Base-by-base conservation (phyloP, 2,329 filamentous ascomycete species). In the Xylariomycetidae sp. region DNA sequence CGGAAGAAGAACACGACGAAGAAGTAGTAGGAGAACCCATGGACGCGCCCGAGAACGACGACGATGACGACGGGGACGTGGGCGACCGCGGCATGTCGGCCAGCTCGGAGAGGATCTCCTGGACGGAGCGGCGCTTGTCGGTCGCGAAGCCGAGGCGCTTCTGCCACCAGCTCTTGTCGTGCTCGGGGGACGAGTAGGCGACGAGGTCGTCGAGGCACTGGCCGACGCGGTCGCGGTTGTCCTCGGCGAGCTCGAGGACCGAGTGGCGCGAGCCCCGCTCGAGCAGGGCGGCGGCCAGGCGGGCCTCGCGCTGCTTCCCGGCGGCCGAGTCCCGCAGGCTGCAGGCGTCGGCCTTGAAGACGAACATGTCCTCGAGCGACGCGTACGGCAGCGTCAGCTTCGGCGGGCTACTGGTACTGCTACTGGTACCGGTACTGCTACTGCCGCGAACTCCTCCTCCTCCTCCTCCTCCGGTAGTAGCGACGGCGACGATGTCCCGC, bases 291-390 rank as follows among this genome's bases (percentile, higher is more conserved):
- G 35, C 22, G 17, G 43, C 43, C 14, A 41, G 34, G 3, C 23
- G 36, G 27, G 33, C 43, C 25, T 46, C 34, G 25, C 31, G 30
- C 38, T 34, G 30, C 27, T 27, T 39, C 12, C 41, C 37, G 12
- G 33, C 33, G n/a, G 34, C 33, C 4, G 43, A 44, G 25, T 46
- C 41, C 27, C 41, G 43, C 11, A 46, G 38, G 17, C 41, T 38
- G 16, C 43, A 46, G 16, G 43, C 38, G 17, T 46, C 43, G 16
- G 43, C 43, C 25, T 37, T 44, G 38, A 46, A 46, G 31, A 46
- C 38, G 27, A 46, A 26, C 16, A 46, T 38, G 16, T 46, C 43
- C 16, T 23, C 30, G 7, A 46, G 41, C 11, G 43, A 44, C 19
- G 44, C 31, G 15, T 46, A 46, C 2, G 43, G 43, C 25, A 42